Base-by-base conservation (phyloP, 305 asterid genomes). In the Stenogyne calaminthoides region DNA sequence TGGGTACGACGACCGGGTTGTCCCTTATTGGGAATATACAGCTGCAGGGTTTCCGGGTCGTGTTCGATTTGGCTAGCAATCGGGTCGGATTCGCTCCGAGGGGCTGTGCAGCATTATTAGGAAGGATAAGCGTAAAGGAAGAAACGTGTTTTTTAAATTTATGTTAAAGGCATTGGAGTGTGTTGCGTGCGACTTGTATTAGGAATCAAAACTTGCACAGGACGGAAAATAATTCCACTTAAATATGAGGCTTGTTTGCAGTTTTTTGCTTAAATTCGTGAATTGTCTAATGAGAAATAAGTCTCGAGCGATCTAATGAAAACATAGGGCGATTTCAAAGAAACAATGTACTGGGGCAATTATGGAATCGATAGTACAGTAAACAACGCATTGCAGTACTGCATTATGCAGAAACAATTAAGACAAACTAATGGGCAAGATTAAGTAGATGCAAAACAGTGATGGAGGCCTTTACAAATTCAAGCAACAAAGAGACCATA, bases 1-100 rank as follows among this genome's bases (percentile, higher is more conserved):
- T 89, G 70, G 87, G 87, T 9, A 79, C 87, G 7, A 49, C 4
- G 60, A 63, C 79, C 71, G 81, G 88, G 67, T 39, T 88, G 57
- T 82, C 92, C 0, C 87, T 87, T 6, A 79, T 88, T 15, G 95
- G 95, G 1, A 88, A 88, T 57, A 73, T 84, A n/a, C 92, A 88
- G 80, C 90, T 87, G 71, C 95, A 87, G 77, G 83, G 89, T 49
- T 87, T 83, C 40, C 88, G 90, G 76, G 89, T 88, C 5, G 84
- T 74, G n/a, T n/a, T n/a, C n/a, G n/a, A n/a, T n/a, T n/a, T n/a
- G n/a, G n/a, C n/a, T n/a, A n/a, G n/a, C n/a, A 81, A 84, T 16
- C 70, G 84, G 81, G 80, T 88, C 81, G 89, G 94, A 71, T 86
- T 88, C 69, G 81, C 87, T 8, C 83, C 80, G 0, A 75, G 74